Conservation (phyloP, 805 yeast species). For the Kluyveromyces lactis region DNA sequence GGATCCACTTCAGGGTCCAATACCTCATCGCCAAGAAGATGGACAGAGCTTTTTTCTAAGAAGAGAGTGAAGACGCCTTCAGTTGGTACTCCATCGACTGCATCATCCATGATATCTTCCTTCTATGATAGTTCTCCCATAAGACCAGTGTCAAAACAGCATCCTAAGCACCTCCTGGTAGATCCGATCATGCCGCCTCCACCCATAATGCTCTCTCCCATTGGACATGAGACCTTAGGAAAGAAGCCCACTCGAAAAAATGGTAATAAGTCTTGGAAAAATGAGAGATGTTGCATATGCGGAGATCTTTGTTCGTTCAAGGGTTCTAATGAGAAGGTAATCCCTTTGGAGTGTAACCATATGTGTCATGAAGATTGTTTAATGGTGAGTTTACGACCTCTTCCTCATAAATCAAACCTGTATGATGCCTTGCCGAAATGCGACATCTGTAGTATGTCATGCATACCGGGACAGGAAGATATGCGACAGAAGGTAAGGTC, state of each 20-base stretch:
- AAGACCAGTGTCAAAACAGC: neutral
- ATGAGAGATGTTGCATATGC: conserved; percentile 35
- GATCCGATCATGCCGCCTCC: neutral
- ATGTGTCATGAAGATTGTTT: conserved; percentile 53
- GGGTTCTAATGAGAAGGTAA: conserved; percentile 36
- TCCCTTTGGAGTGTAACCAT: conserved; percentile 48
- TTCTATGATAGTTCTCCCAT: neutral
- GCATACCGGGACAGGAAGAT: conserved; percentile 23
- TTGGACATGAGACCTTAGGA: neutral
- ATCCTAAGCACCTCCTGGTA: neutral
- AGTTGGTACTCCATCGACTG: conserved; percentile 1
- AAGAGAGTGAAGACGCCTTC: conserved; percentile 2
- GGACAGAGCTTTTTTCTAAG: conserved; percentile 3
- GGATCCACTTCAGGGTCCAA: neutral
- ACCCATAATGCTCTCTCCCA: neutral
- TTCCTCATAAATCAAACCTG: conserved; percentile 10
- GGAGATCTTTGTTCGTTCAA: conserved; percentile 41
- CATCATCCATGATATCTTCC: neutral
- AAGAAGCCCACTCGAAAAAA: neutral
- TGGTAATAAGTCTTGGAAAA: conserved; percentile 14
- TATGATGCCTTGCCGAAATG: conserved; percentile 23
- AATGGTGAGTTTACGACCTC: conserved; percentile 29
- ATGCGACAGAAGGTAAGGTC: conserved; percentile 24
- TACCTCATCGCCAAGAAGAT: conserved; percentile 3
- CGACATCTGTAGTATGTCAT: conserved; percentile 4